phyloP scores from a whole-genome alignment of 2,329 filamentous ascomycete genomes.

The Plenodomus lindquistii region DNA sequence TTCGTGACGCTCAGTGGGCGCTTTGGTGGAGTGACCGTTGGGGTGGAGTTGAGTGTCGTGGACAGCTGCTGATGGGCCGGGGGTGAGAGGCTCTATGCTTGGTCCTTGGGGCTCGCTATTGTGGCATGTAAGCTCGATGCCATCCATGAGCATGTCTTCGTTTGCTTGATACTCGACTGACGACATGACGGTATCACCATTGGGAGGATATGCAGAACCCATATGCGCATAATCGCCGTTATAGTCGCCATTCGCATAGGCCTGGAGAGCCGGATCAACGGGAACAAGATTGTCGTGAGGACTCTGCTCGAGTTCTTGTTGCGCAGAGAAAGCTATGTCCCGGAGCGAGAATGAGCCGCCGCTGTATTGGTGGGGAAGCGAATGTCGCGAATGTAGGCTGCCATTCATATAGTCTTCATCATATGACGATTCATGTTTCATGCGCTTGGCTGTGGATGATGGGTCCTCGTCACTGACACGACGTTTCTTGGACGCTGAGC shows the following conservation, averaged over 20 bases:
- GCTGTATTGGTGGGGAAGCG: slow-evolving; percentile 23
- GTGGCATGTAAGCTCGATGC: slow-evolving; percentile 11
- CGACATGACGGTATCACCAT: slow-evolving; percentile 35
- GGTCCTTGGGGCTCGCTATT: slow-evolving; percentile 20
- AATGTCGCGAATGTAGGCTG: slow-evolving; percentile 29
- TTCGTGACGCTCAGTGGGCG: slow-evolving; percentile 8
- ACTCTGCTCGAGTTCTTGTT: slow-evolving; percentile 28
- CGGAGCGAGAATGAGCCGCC: slow-evolving; percentile 25
- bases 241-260: slow-evolving; percentile 24
- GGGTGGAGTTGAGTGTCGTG: slow-evolving; percentile 5
- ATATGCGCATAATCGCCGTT: slow-evolving; percentile 14
- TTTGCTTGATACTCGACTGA: slow-evolving; percentile 37
- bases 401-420: slow-evolving; percentile 27
- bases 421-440: slow-evolving; percentile 34
- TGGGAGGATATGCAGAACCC: slow-evolving; percentile 10
- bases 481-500: slow-evolving; percentile 60
- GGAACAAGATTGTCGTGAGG: slow-evolving; percentile 30
- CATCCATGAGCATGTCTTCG: slow-evolving; percentile 18
- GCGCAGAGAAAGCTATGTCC: slow-evolving; percentile 35
- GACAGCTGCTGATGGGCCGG: slow-evolving; percentile 15
- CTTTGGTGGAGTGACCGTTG: slow-evolving; percentile 15
- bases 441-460: slow-evolving; percentile 23
- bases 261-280: slow-evolving; percentile 34
- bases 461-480: slow-evolving; percentile 44
- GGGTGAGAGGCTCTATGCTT: slow-evolving; percentile 33